These are phyloP conservation scores for Gossypium trilobum DNA, from an alignment of 441 rosid species.

Conservation along the genomic window DNA sequence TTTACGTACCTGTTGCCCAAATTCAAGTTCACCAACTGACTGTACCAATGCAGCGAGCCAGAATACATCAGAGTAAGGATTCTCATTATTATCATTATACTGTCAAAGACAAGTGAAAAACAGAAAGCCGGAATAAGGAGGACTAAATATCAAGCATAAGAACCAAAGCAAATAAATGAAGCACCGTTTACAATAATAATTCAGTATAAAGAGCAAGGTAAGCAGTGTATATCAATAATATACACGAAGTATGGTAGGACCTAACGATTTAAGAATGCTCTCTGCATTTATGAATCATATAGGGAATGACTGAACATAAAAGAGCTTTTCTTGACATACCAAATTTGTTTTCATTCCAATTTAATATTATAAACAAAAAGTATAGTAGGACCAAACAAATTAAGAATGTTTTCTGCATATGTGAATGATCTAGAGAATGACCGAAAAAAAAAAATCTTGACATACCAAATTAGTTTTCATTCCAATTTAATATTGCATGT, in stretches of 20 bases:
- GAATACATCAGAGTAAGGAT: slow-evolving; percentile 87
- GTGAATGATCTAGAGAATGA: no score
- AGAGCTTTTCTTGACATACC: no score
- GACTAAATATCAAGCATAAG: neutral
- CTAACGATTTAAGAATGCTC: neutral
- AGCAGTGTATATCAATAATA: neutral
- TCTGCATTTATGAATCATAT: neutral
- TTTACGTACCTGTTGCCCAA: slow-evolving; percentile 75
- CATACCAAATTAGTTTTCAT: no score
- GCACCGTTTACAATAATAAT: neutral
- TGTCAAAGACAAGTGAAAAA: slow-evolving; percentile 30
- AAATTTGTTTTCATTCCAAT: no score
- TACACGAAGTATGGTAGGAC: neutral
- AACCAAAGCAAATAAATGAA: neutral
- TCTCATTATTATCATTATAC: slow-evolving; percentile 94
- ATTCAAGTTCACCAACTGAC: slow-evolving; percentile 87
- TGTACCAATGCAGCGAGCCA: slow-evolving; percentile 94
- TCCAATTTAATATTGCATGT: no score
- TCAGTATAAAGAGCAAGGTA: neutral
- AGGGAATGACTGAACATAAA: no score
- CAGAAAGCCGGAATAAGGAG: neutral
- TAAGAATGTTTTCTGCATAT: no score
- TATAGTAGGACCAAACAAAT: no score
- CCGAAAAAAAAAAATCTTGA: no score
- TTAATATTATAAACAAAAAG: no score